Base-by-base conservation (phyloP, 768 basidiomycete species). In the Suillus hirtellus region DNA sequence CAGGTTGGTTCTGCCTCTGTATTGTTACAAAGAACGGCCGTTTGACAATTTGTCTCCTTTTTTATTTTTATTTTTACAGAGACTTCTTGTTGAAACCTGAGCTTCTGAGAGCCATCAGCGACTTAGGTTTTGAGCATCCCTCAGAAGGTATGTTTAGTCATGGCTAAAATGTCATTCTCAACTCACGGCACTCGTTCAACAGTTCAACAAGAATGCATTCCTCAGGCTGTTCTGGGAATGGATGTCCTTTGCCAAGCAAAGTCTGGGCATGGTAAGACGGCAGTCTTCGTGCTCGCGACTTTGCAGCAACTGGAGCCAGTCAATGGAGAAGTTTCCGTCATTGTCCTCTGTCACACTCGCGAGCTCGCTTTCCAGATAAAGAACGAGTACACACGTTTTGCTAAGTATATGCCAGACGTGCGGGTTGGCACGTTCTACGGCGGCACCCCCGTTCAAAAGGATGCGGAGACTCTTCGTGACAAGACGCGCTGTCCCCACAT, bases 171-270 rank as follows among this genome's bases (percentile, higher is more conserved):
- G 31, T 43, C 10, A 2, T 40, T 37, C 19, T 61, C 59, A 53
- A 52, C 63, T 64, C 53, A 61, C 11, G 47, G 61, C 43, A 35
- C 52, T 46, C 34, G 15, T 59, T 65, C 11, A 3, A 17, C 71
- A 99, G 97, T 99, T 67, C 97, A 99, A 81, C 97, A 99, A 82
- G 97, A 99, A 82, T 99, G 97, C 78, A 99, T 99, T 71, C 97
- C 97, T 52, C 97, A 99, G 81, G 96, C 97, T 63, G 97, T 99
- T 70, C 85, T 99, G 60, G 97, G 97, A 66, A 99, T 98, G 93
- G 97, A 99, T 73, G 96, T 99, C 50, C 87, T 99, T 54, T 99
- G 97, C 79, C 97, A 99, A 80, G 97, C 97, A 66, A 99, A 99
- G 79, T 99, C 97, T 53, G 97, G 97, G 72, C 91, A 95, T 73